Base-by-base conservation (phyloP, 2,329 filamentous ascomycete genomes). In the Colletotrichum tropicale region DNA sequence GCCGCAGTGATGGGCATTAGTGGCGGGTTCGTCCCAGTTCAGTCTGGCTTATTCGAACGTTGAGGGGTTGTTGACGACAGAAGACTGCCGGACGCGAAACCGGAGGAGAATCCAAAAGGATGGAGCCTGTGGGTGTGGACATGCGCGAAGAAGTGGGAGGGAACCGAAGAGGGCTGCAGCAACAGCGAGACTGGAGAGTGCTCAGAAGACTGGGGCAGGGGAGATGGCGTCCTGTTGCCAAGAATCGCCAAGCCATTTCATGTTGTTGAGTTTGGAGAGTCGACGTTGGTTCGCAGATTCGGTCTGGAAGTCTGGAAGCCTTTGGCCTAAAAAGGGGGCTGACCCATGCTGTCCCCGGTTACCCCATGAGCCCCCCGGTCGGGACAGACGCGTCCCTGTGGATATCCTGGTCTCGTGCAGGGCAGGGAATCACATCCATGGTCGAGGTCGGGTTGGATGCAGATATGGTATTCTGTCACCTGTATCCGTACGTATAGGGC, bases 251-350 rank as follows among this genome's bases (percentile, higher is more conserved):
- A 75, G 34, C 55, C 58, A 18, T 52, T 71, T 60, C 58, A 66
- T 66, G 67, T 71, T 55, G 67, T 66, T 71, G 71, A 74, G 67
- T 38, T 30, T 34, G 66, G 66, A 68, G 21, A 32, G 52, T 61
- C 26, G 36, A 61, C 43, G 60, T 61, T 69, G 52, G 24, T 30
- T 26, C 28, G 61, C 48, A 70, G 38, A 67, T 38, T 30, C 43
- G 28, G 30, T 56, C 28, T 67, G 62, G 24, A 66, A 48, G 62
- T 66, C 62, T 52, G 24, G 58, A 52, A 60, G 55, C 12, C 28
- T 21, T 26, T 58, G 43, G 66, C 32, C 58, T 56, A 52, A 61
- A 48, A 58, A 60, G 36, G 48, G 28, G 66, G 43, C n/a, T 26
- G n/a, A 62, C 30, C 64, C 43, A 26, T 52, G 18, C 21, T 26